These are phyloP conservation scores for Ophiostoma piceae DNA, from an alignment of 2,329 filamentous ascomycete species.

Conservation along the genomic window DNA sequence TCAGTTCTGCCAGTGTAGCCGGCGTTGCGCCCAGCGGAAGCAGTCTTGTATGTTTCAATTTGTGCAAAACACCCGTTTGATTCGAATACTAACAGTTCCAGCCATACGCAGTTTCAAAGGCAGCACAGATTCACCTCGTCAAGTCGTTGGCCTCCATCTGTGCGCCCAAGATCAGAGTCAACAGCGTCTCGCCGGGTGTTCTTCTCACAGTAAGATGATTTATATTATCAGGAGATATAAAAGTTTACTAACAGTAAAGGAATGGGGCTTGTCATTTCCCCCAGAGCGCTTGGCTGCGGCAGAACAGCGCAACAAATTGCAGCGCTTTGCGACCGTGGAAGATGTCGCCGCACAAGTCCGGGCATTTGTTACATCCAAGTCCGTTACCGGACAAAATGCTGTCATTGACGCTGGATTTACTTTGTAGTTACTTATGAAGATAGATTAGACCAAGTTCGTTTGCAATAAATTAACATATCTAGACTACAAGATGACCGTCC, in stretches of 20 bases:
- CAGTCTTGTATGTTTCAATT: constrained; percentile 41
- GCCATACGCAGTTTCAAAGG: constrained; percentile 74
- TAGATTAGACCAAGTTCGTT: not conserved
- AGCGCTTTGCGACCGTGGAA: not conserved
- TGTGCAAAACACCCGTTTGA: too few relatives aligned
- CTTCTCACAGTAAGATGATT: not conserved
- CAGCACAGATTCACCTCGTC: constrained; percentile 59
- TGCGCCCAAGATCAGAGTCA: not conserved
- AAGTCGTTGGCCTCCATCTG: constrained; percentile 44
- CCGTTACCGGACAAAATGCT: not conserved
- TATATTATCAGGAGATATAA: too few relatives aligned
- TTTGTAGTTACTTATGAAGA: not conserved
- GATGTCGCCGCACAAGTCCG: not conserved
- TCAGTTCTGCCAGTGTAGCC: constrained; percentile 60
- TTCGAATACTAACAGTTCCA: too few relatives aligned
- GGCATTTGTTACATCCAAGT: not conserved
- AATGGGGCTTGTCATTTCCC: not conserved
- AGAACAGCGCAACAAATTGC: not conserved
- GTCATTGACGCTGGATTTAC: not conserved
- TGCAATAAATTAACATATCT: too few relatives aligned
- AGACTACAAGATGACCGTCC: too few relatives aligned
- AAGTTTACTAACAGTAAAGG: not conserved
- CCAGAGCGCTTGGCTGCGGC: not conserved
- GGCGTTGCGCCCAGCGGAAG: constrained; percentile 60
- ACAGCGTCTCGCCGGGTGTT: not conserved